Conservation (phyloP, 208 protist species). For the Tritrichomonas musculus region DNA sequence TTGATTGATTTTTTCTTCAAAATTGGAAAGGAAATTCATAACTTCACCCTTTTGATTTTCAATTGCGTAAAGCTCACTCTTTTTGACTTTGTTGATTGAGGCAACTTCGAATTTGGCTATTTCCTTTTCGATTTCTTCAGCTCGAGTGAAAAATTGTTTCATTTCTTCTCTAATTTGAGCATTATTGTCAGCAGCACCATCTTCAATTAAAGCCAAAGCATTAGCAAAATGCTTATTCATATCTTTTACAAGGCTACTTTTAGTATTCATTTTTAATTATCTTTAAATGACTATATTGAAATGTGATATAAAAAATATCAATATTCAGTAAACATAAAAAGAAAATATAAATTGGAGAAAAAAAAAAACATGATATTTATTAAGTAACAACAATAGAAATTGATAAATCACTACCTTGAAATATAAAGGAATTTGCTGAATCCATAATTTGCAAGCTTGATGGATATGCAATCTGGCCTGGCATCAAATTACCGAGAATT, state of each 20-base stretch:
- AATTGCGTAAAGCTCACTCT: not conserved
- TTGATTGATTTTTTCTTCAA: not conserved
- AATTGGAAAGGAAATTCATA: not conserved
- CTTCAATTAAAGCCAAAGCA: not conserved
- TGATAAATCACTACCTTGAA: no score
- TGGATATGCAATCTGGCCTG: no score
- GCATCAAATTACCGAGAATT: no score
- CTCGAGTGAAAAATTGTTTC: not conserved
- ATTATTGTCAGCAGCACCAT: not conserved
- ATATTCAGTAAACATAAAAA: no score
- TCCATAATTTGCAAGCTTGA: no score
- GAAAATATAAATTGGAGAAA: no score
- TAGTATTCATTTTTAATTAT: not conserved
- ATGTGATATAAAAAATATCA: no score
- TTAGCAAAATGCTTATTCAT: not conserved
- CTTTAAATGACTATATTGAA: no score
- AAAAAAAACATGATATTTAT: no score
- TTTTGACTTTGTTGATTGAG: not conserved
- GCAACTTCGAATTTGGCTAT: conserved; percentile 10
- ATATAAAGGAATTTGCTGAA: no score
- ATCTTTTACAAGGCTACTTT: not conserved
- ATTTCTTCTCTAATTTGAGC: conserved; percentile 23
- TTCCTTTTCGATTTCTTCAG: conserved; percentile 6
- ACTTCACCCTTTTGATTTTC: not conserved
- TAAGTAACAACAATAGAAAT: no score